Percentiles rank a stretch among this genome's conserved stretches.
Conservation (phyloP, 2,329 filamentous ascomycete species). For the Aureobasidium uvarum region DNA sequence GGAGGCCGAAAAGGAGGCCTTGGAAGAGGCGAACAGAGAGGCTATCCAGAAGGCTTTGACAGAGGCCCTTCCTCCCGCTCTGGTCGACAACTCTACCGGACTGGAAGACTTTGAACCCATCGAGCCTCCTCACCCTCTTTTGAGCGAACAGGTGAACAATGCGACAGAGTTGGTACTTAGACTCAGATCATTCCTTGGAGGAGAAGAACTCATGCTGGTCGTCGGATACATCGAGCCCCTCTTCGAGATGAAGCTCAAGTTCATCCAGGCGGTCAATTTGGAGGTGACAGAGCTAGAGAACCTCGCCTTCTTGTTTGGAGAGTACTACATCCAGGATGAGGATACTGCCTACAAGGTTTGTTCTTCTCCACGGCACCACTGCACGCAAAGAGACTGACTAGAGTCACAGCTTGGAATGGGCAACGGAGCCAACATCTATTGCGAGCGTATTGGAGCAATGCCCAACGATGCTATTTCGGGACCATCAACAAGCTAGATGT, state of each 20-base stretch:
- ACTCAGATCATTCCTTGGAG: neutral
- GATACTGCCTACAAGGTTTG: conserved; percentile 6
- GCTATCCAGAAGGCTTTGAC: neutral
- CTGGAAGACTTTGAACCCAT: neutral
- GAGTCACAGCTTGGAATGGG: neutral
- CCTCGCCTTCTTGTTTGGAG: neutral
- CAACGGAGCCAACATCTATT: neutral
- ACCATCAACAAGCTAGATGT: neutral
- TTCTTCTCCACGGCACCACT: too few relatives aligned
- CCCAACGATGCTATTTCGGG: neutral
- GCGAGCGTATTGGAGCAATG: neutral
- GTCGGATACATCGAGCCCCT: neutral
- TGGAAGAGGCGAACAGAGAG: neutral
- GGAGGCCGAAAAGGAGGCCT: neutral
- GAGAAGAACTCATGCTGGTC: too few relatives aligned
- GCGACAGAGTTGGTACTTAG: neutral
- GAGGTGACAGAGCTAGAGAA: neutral
- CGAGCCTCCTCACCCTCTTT: neutral
- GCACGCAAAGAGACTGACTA: neutral
- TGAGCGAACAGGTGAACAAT: neutral
- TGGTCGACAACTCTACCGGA: neutral
- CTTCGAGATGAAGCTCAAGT: neutral
- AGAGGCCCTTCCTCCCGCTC: neutral
- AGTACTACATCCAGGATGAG: neutral
- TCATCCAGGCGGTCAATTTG: neutral